Base-by-base conservation (phyloP, 306 rosid species). In the Begonia masoniana region DNA sequence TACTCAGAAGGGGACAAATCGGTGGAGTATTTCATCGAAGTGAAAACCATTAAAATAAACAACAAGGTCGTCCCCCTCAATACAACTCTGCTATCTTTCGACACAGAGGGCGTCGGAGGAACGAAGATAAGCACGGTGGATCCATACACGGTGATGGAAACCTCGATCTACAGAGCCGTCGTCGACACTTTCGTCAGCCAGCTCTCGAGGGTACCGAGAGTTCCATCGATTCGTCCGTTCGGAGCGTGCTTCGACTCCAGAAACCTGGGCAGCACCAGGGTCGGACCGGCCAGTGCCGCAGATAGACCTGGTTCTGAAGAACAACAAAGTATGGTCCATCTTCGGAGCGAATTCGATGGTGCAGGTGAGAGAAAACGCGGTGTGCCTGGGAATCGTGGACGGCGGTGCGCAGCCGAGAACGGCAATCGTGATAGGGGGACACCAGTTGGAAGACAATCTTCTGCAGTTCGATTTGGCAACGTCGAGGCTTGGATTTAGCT, bases 301-400 rank as follows among this genome's bases (percentile, higher is more conserved):
- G 7, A 68, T 83, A 11, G 74, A 66, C 41, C 17, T 83, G 0
- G 82, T 80, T 15, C 12, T 87, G 69, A 81, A 87, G 57, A 76
- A 57, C 17, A 59, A 69, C 12, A 15, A 53, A 0, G 84, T 74
- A 46, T 83, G 83, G 87, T 66, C 16, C 13, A 68, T 87, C 0
- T 64, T 68, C 35, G 84, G 83, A 0, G 71, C 87, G 7, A 83
- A 87, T 2, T 76, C 85, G 0, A 76, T 83, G 96, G 84, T 78
- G 9, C 50, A 26, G 9, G 21, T 80, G 16, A 17, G 12, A 2
- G 35, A 55, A 0, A 73, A 75, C 24, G 82, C 76, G 8, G 9
- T 75, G 62, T 81, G 91, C 36, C 67, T 83, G 55, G 85, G 83
- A 3, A 74, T 81, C 41, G 77, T 83, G 12, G 79, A 81, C 56